A percentile compares a stretch with the other conserved stretches of the same genome.
phyloP scores from a whole-genome alignment of 495 filamentous ascomycete species.

The Durotheca rogersii region DNA sequence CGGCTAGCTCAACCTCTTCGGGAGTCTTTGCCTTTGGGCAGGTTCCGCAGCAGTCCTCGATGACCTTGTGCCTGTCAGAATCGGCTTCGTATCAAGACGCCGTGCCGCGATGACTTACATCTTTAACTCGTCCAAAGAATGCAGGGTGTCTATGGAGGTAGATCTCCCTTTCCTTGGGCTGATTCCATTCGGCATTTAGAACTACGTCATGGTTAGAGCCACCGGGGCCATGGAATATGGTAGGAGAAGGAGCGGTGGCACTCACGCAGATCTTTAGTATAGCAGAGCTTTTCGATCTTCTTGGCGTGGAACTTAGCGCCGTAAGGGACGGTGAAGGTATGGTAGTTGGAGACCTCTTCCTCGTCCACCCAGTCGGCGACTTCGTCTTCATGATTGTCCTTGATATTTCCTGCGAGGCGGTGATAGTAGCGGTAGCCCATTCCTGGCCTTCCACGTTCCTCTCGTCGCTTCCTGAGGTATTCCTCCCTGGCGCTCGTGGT shows the following conservation, averaged over 20 bases:
- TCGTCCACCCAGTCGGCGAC: constrained; percentile 76
- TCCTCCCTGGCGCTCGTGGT: constrained; percentile 61
- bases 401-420: constrained; percentile 61
- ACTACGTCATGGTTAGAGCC: too few relatives aligned
- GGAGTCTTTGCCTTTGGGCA: constrained; percentile 68
- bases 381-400: constrained; percentile 70
- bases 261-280: constrained; percentile 67
- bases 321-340: constrained; percentile 78
- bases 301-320: constrained; percentile 66
- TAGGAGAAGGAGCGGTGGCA: not conserved
- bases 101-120: constrained; percentile 31
- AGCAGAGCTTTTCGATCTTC: constrained; percentile 75
- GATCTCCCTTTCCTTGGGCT: constrained; percentile 65
- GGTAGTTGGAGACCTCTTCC: constrained; percentile 72
- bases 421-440: constrained; percentile 31
- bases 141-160: constrained; percentile 79
- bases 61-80: constrained; percentile 51
- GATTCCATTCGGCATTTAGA: constrained; percentile 87
- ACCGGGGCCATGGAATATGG: too few relatives aligned
- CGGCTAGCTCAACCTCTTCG: constrained; percentile 66
- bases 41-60: constrained; percentile 75
- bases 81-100: not conserved
- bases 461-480: constrained; percentile 64
- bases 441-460: constrained; percentile 65
- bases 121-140: constrained; percentile 44